Conservation (phyloP, 495 filamentous ascomycete species). For the Venustampulla echinocandica region DNA sequence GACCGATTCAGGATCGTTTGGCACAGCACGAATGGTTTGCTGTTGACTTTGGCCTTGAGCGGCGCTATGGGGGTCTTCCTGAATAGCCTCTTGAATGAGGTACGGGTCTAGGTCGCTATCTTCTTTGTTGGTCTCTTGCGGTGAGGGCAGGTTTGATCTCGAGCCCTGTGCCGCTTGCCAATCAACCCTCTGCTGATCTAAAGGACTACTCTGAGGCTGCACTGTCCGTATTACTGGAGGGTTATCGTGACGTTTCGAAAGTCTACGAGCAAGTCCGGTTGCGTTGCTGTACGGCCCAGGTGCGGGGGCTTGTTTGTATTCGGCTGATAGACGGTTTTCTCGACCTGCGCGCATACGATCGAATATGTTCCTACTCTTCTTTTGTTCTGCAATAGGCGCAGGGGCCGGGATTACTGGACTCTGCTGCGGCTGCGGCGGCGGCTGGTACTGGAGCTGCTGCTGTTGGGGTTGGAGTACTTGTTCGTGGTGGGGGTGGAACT, state of each 20-base stretch:
- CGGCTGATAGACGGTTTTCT: conserved; percentile 9
- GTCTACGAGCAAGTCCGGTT: conserved; percentile 33
- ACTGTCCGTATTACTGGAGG: conserved; percentile 27
- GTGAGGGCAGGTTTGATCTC: conserved; percentile 22
- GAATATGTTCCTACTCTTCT: conserved; percentile 21
- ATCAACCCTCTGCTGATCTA: conserved; percentile 32
- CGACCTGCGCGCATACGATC: conserved; percentile 19
- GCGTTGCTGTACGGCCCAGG: conserved; percentile 36
- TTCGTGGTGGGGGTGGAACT: too few relatives aligned
- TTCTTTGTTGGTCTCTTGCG: conserved; percentile 24
- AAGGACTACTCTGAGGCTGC: conserved; percentile 28
- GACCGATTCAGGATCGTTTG: conserved; percentile 4
- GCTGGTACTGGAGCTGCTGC: conserved; percentile 17
- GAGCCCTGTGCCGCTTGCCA: conserved; percentile 21
- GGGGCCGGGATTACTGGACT: neutral
- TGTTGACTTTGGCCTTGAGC: conserved; percentile 20
- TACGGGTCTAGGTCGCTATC: conserved; percentile 22
- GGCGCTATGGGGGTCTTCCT: neutral
- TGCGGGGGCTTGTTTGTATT: neutral
- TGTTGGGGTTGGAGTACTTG: conserved; percentile 23
- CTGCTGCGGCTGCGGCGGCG: too few relatives aligned
- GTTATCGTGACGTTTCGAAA: conserved; percentile 40
- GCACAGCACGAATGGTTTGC: conserved; percentile 21
- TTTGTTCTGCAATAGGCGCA: conserved; percentile 14
- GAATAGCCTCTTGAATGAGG: conserved; percentile 7